phyloP scores from a whole-genome alignment of 2,329 filamentous ascomycete species.

The Pseudogymnoascus sp. region DNA sequence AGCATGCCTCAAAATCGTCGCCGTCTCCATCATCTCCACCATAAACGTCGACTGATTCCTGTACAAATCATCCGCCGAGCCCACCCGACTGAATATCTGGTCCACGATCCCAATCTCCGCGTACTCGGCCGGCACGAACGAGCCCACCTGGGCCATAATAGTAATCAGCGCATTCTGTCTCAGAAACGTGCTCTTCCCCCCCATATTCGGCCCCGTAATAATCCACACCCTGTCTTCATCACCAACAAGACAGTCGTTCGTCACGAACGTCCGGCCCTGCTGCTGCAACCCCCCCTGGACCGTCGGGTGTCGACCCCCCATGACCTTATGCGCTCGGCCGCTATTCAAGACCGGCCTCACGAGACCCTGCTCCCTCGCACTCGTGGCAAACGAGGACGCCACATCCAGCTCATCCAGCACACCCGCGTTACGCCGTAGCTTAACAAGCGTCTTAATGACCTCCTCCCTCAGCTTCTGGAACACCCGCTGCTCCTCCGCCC shows the following conservation, averaged over 20 bases:
- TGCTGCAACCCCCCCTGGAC: conserved; percentile 76
- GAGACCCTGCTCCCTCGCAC: conserved; percentile 68
- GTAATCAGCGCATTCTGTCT: conserved; percentile 93
- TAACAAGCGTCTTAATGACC: conserved; percentile 75
- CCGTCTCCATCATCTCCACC: conserved; percentile 98
- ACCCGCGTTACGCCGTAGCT: conserved; percentile 79
- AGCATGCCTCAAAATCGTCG: conserved; percentile 76
- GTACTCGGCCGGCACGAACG: conserved; percentile 82
- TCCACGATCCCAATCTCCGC: conserved; percentile 89
- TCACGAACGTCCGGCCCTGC: conserved; percentile 72
- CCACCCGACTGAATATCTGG: conserved; percentile 87
- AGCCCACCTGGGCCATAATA: conserved; percentile 85
- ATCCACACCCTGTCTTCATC: conserved; percentile 55
- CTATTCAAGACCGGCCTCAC: conserved; percentile 64
- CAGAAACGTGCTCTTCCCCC: conserved; percentile 90
- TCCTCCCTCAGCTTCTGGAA: conserved; percentile 65
- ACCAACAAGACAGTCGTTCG: conserved; percentile 81
- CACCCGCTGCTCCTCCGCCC: conserved; percentile 74
- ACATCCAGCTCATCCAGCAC: conserved; percentile 93
- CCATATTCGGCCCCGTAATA: conserved; percentile 92
- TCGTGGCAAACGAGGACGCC: conserved; percentile 70
- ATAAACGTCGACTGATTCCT: conserved; percentile 96
- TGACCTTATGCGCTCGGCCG: conserved; percentile 62
- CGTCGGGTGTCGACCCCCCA: conserved; percentile 84
- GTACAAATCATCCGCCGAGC: conserved; percentile 92